phyloP scores from a whole-genome alignment of 2,329 filamentous ascomycete genomes.

The Xylaria sp. region DNA sequence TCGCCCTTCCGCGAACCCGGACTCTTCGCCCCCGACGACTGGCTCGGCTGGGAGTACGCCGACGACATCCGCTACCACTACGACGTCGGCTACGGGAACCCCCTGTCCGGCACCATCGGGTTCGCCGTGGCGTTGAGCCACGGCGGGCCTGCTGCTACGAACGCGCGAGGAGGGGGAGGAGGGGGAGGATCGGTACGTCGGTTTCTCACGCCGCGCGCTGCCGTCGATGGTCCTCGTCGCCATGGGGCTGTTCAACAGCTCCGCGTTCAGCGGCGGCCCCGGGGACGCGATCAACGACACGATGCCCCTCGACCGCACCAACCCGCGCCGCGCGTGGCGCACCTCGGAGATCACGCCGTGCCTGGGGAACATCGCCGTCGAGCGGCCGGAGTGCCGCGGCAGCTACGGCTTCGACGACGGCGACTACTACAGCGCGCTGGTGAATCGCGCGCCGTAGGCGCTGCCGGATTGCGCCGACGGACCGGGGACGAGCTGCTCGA shows the following conservation, averaged over 20 bases:
- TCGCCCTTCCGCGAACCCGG: conserved; percentile 63
- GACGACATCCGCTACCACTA: conserved; percentile 66
- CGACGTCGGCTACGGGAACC: conserved; percentile 66
- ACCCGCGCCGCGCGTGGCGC: conserved; percentile 64
- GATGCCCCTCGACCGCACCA: conserved; percentile 64
- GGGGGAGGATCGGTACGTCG: conserved; percentile 63
- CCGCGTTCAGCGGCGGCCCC: conserved; percentile 52
- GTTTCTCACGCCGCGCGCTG: conserved; percentile 69
- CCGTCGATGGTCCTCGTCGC: conserved; percentile 67
- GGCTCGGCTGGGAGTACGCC: conserved; percentile 66
- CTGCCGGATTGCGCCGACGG: conserved; percentile 46
- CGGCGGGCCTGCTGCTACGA: conserved; percentile 52
- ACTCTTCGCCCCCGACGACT: conserved; percentile 62
- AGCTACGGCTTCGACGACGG: conserved; percentile 56
- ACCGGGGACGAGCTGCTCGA: conserved; percentile 46
- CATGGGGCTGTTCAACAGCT: conserved; percentile 71
- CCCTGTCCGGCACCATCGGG: conserved; percentile 58
- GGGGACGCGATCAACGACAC: conserved; percentile 58
- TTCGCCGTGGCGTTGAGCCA: conserved; percentile 68
- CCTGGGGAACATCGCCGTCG: conserved; percentile 66
- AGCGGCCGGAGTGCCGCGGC: conserved; percentile 61
- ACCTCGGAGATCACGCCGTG: conserved; percentile 66
- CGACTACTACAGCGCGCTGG: conserved; percentile 48
- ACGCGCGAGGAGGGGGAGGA: conserved; percentile 34
- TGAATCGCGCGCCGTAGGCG: conserved; percentile 46